These are phyloP conservation scores for Luvunga scandens DNA, from an alignment of 345 rosid genomes.

Conservation along the genomic window DNA sequence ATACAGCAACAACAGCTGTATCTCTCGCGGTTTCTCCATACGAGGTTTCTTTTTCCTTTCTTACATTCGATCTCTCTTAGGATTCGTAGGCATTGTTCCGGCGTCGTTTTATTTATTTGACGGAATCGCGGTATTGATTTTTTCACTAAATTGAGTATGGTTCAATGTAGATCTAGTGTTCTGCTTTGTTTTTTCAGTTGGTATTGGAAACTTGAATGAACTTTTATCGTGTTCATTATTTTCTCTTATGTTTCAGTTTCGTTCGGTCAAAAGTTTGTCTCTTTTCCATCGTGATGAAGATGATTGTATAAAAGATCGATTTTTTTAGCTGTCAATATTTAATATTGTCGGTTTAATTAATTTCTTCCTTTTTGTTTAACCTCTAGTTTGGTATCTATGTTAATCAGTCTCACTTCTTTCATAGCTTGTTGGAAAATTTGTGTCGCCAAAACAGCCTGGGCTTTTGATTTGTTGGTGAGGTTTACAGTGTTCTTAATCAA, in stretches of 20 bases:
- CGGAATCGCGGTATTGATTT: not conserved
- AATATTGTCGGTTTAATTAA: not conserved
- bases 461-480: not conserved
- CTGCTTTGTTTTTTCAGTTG: not conserved
- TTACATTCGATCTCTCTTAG: not conserved
- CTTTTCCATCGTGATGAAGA: not conserved
- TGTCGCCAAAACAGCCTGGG: not conserved
- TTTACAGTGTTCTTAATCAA: too few species aligned
- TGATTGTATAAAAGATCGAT: not conserved
- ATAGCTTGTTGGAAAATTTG: too few species aligned
- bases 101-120: not conserved
- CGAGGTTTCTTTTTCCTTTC: conserved; percentile 6
- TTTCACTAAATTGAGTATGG: not conserved
- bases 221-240: not conserved
- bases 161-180: not conserved
- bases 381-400: not conserved
- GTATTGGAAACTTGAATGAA: not conserved
- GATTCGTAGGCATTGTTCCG: not conserved
- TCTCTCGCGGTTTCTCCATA: not conserved
- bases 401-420: too few species aligned
- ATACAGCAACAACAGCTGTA: not conserved
- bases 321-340: not conserved
- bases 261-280: not conserved
- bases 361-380: not conserved
- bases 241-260: not conserved